Evolutionary conservation across 495 filamentous ascomycete genomes (phyloP), one percentile per base, ranked within the genome.

Genomic region (Physcia stellaris): DNA sequence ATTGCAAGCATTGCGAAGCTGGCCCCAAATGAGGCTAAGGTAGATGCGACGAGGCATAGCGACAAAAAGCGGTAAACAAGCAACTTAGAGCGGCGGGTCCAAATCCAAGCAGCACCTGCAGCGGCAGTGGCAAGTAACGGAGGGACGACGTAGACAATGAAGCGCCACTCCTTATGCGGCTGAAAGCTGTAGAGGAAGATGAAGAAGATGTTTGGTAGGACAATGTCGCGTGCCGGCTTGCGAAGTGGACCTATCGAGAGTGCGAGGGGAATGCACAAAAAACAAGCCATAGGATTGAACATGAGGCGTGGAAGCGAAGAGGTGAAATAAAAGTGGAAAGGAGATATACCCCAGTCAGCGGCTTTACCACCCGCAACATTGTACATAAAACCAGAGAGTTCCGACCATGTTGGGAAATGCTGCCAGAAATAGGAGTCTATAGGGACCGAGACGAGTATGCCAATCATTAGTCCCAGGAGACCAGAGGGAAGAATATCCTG

Each of bases 341-440:
- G 80, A 6, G 78, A 77, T 6, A 79, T 81, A 18, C 92, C 92
- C 90, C 90, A 96, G 40, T 78, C 78, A 10, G 77, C 75, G 37
- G 79, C 77, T 44, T 83, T 68, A 10, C 61, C 62, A 16, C 56
- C 46, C 24, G 96, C 55, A 19, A 86, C 81, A 58, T 99, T 99
- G 70, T 78, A 99, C 50, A 78, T 77, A 67, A 99, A 96, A 4
- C 75, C 85, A 39, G 71, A 72, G 29, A 92, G 70, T 52, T 99
- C 90, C 1, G 90, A 86, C 92, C 92, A 99, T 12, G 94, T 54
- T 1, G 79, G 75, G 24, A 59, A 64, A 12, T 57, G 52, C 42
- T 86, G 84, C 92, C 88, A 99, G 63, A 96, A 94, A 59, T 80
- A 83, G 12, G 80, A 83, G 64, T 99, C 90, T 31, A 94, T 57